Conservation (phyloP, 2,329 filamentous ascomycete genomes). For the Aspergillus costaricaensis region DNA sequence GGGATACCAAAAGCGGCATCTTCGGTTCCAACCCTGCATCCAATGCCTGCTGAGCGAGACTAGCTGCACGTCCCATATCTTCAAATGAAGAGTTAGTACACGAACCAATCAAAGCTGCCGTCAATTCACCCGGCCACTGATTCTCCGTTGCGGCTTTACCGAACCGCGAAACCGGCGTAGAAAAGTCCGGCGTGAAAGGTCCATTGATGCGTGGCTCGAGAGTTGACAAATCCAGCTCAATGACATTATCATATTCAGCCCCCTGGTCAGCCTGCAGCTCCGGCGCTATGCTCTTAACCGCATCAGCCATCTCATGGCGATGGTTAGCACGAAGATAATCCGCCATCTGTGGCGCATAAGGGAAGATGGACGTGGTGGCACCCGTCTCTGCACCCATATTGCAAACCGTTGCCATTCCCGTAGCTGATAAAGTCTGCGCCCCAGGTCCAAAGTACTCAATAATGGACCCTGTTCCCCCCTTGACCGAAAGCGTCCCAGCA, state of each 20-base stretch:
- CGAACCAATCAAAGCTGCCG: neutral
- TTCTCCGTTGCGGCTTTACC: neutral
- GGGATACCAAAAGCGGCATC: constrained; percentile 1
- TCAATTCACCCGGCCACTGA: neutral
- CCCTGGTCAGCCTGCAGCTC: neutral
- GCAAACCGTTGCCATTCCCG: neutral
- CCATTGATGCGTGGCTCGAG: neutral
- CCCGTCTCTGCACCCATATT: constrained; percentile 1
- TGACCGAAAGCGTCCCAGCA: constrained; percentile 70
- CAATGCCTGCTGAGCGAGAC: neutral
- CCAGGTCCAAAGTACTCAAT: constrained; percentile 4
- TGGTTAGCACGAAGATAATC: neutral
- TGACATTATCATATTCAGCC: neutral
- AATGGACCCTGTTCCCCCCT: neutral
- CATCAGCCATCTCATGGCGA: neutral
- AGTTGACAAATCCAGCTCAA: neutral
- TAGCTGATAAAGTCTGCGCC: neutral
- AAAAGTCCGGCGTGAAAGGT: neutral
- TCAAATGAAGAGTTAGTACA: constrained; percentile 2
- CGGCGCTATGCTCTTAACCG: neutral
- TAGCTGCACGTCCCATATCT: neutral
- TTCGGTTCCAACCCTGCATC: neutral
- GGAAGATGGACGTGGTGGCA: constrained; percentile 2
- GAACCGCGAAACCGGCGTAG: neutral
- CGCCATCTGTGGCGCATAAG: neutral